Percentiles rank a stretch among this genome's conserved stretches.
Conservation (phyloP, 805 yeast genomes). For the Nakazawaea anatomiae region DNA sequence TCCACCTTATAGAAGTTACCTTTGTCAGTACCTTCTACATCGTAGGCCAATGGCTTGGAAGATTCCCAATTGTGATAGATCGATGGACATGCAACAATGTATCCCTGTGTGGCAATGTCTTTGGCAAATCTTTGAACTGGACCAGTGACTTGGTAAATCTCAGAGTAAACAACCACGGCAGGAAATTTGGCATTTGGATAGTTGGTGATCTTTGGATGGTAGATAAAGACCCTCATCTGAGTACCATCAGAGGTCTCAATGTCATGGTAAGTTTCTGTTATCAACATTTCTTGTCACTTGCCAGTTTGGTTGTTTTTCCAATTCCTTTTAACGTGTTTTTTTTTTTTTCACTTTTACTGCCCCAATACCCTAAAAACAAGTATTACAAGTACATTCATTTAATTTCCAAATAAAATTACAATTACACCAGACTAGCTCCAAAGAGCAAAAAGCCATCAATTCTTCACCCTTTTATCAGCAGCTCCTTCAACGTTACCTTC, state of each 20-base stretch:
- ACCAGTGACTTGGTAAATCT: slow-evolving; percentile 78
- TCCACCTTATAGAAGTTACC: slow-evolving; percentile 64
- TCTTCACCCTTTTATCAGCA: slow-evolving; percentile 4
- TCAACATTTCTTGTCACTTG: slow-evolving; percentile 44
- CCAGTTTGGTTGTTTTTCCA: not conserved
- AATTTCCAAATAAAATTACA: not conserved
- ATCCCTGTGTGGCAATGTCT: slow-evolving; percentile 75
- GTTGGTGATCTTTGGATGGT: slow-evolving; percentile 62
- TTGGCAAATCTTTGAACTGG: slow-evolving; percentile 77
- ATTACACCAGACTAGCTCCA: too few species aligned
- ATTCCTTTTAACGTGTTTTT: not conserved
- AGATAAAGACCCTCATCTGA: slow-evolving; percentile 58
- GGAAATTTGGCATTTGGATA: slow-evolving; percentile 80
- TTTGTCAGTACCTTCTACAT: slow-evolving; percentile 65
- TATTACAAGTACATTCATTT: too few species aligned
- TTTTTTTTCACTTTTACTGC: not conserved
- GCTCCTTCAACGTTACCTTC: not conserved
- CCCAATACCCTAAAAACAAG: not conserved
- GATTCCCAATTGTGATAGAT: slow-evolving; percentile 69
- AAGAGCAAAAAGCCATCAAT: not conserved
- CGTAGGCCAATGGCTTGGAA: slow-evolving; percentile 63
- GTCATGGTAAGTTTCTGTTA: slow-evolving; percentile 60
- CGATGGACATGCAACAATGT: slow-evolving; percentile 73
- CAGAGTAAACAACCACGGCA: slow-evolving; percentile 73
- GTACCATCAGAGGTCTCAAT: slow-evolving; percentile 62